Evolutionary conservation across 2,329 filamentous ascomycete species (phyloP).

Genomic region (Phaeosphaeriaceae sp.): DNA sequence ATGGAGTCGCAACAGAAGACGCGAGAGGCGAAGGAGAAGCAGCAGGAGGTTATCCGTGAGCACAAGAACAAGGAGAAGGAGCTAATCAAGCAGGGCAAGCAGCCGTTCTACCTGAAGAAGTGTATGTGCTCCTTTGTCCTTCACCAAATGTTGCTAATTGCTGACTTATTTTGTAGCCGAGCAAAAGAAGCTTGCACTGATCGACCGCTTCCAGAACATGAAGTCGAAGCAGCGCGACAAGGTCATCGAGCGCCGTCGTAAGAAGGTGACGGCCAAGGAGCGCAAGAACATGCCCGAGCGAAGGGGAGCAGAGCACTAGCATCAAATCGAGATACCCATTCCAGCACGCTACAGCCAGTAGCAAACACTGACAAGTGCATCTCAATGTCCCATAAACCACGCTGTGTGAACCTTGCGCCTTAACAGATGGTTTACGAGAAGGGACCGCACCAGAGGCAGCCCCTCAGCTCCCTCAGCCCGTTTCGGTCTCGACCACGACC

Average conservation of each 20-base stretch:
- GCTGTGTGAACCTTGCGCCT: not conserved
- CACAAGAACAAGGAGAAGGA: conserved; percentile 86
- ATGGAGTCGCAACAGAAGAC: conserved; percentile 82
- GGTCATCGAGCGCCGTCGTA: conserved; percentile 83
- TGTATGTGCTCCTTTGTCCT: conserved; percentile 40
- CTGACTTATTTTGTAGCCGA: conserved; percentile 61
- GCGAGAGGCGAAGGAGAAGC: conserved; percentile 71
- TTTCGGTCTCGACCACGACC: conserved; percentile 1
- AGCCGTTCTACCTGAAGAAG: conserved; percentile 91
- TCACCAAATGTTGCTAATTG: not conserved
- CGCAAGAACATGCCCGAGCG: conserved; percentile 66
- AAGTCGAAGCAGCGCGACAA: conserved; percentile 84
- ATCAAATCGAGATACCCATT: conserved; percentile 3
- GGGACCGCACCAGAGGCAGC: not conserved
- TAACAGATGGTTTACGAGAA: not conserved
- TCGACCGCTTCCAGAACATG: conserved; percentile 82
- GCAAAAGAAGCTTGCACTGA: conserved; percentile 83
- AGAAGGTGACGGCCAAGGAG: conserved; percentile 88
- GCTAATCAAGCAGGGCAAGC: conserved; percentile 84
- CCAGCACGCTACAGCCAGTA: not conserved
- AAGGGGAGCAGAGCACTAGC: conserved; percentile 22
- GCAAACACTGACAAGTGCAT: not conserved
- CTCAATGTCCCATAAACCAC: not conserved
- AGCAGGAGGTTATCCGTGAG: conserved; percentile 72
- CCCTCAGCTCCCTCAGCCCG: not conserved